Percentiles rank a stretch among this genome's conserved stretches.
These are phyloP conservation scores for Tetragonia tetragonoides DNA, from an alignment of 148 eudicot species.

Conservation along the genomic window DNA sequence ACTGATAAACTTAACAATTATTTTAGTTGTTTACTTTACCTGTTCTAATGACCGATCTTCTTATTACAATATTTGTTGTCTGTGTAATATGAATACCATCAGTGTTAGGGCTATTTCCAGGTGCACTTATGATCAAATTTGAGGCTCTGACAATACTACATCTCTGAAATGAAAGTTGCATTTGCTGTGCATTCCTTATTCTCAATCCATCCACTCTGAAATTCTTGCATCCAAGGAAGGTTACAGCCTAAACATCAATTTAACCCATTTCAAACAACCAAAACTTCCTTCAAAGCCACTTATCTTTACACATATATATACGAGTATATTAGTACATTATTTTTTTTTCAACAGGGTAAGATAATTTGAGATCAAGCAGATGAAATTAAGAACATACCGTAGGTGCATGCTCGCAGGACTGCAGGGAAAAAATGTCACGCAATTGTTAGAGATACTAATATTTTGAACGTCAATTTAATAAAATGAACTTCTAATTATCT, in stretches of 20 bases:
- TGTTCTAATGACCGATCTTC: slow-evolving; percentile 51
- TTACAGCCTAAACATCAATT: slow-evolving; percentile 53
- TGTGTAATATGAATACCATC: slow-evolving; percentile 82
- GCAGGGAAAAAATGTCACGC: slow-evolving; percentile 15
- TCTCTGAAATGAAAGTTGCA: slow-evolving; percentile 58
- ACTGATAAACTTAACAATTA: too few relatives aligned
- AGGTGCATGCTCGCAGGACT: slow-evolving; percentile 80
- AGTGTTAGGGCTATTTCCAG: slow-evolving; percentile 73
- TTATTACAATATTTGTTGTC: slow-evolving; percentile 45
- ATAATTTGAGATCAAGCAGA: neutral
- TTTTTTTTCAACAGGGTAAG: neutral
- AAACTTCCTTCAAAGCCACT: neutral
- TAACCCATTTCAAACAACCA: neutral
- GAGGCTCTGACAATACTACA: slow-evolving; percentile 55
- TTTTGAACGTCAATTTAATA: too few relatives aligned
- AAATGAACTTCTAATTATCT: too few relatives aligned
- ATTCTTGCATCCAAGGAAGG: slow-evolving; percentile 55
- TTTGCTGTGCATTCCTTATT: slow-evolving; percentile 67
- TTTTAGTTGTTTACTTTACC: slow-evolving; percentile 40
- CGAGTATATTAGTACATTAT: neutral
- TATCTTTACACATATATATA: neutral
- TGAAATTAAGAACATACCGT: slow-evolving; percentile 46
- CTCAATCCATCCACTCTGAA: slow-evolving; percentile 46
- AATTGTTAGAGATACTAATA: too few relatives aligned
- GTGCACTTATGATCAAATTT: slow-evolving; percentile 49